A percentile compares a stretch with the other conserved stretches of the same genome.
phyloP scores from a whole-genome alignment of 1,139 yeast genomes.

The Saccharomyces hybrid region DNA sequence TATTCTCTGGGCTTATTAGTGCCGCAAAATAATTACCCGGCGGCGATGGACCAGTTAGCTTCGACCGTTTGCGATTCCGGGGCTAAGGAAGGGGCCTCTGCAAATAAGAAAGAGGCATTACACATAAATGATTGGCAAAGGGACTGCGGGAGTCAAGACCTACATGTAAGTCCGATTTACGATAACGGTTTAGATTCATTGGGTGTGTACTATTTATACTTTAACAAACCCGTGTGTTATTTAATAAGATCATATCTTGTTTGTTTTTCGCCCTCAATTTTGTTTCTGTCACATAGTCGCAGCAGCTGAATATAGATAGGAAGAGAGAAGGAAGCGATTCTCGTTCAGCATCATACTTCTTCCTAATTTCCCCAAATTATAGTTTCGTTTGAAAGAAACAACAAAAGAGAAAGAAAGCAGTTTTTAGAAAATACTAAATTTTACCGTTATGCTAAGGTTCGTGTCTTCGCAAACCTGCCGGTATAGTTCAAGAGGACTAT shows the following conservation, averaged over 20 bases:
- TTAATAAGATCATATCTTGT: not conserved
- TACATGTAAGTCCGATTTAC: not conserved
- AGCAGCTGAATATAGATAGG: not conserved
- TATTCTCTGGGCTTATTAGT: not conserved
- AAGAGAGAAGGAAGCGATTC: not conserved
- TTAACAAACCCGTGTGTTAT: not conserved
- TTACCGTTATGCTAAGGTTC: too few relatives aligned
- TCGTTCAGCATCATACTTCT: not conserved
- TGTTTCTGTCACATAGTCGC: not conserved
- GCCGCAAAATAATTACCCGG: not conserved
- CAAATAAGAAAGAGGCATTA: not conserved
- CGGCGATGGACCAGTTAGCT: not conserved
- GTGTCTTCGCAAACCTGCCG: too few relatives aligned
- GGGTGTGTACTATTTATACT: not conserved
- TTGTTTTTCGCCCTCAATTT: not conserved
- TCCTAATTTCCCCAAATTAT: not conserved
- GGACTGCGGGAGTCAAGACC: not conserved
- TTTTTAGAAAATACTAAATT: not conserved
- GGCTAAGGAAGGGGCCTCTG: not conserved
- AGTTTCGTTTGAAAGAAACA: not conserved
- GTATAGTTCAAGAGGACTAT: constrained; percentile 3
- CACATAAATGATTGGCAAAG: not conserved
- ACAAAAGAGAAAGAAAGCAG: not conserved
- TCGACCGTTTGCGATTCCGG: not conserved
- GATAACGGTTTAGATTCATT: not conserved